A percentile compares a stretch with the other conserved stretches of the same genome.
Evolutionary conservation across 2,329 filamentous ascomycete genomes (phyloP).

Genomic region (Penicillium sp.): DNA sequence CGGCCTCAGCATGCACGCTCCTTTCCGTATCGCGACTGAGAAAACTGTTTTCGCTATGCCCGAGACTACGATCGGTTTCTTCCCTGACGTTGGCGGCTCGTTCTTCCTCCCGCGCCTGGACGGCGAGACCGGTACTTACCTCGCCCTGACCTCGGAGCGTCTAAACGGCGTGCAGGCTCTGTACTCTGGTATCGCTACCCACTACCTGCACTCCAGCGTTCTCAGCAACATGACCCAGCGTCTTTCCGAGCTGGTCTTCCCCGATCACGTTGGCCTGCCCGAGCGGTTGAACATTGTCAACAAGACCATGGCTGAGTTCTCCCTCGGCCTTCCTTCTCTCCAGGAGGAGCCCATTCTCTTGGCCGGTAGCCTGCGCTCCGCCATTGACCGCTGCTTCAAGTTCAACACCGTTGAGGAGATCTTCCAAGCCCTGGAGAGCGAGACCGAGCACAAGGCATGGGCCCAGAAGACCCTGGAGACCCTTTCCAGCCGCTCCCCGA

Average conservation of each 20-base stretch:
- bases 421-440: slow-evolving; percentile 66
- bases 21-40: slow-evolving; percentile 95
- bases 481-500: slow-evolving; percentile 80
- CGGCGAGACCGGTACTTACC: slow-evolving; percentile 85
- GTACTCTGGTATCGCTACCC: slow-evolving; percentile 90
- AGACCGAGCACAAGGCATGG: slow-evolving; percentile 70
- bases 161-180: slow-evolving; percentile 84
- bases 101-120: slow-evolving; percentile 95
- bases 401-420: slow-evolving; percentile 73
- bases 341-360: slow-evolving; percentile 69
- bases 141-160: slow-evolving; percentile 86
- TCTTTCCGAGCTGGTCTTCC: slow-evolving; percentile 86
- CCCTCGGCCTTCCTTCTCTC: slow-evolving; percentile 74
- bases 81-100: slow-evolving; percentile 94
- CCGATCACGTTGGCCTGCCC: slow-evolving; percentile 70
- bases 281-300: slow-evolving; percentile 76
- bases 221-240: slow-evolving; percentile 81
- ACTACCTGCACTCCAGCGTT: slow-evolving; percentile 92
- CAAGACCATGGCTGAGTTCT: slow-evolving; percentile 88
- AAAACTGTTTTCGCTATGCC: slow-evolving; percentile 97
- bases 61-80: slow-evolving; percentile 97
- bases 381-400: slow-evolving; percentile 84
- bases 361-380: slow-evolving; percentile 72
- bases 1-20: slow-evolving; percentile 90
- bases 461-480: slow-evolving; percentile 77